Evolutionary conservation across 495 filamentous ascomycete genomes (phyloP).

Genomic region (Hypoxylon fuscum): DNA sequence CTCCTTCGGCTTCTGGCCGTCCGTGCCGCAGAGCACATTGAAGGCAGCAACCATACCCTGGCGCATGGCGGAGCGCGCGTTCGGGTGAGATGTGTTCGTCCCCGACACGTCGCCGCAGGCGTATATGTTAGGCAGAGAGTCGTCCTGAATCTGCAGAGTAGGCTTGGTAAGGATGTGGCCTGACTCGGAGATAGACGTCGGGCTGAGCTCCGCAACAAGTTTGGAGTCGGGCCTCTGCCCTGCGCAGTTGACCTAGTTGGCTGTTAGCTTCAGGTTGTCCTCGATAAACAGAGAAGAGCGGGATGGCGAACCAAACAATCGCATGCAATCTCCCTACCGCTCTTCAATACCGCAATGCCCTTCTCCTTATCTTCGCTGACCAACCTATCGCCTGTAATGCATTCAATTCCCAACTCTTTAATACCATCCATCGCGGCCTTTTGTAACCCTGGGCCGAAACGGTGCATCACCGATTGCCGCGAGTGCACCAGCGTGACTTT

Average conservation of each 20-base stretch:
- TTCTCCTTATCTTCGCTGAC: slow-evolving; percentile 32
- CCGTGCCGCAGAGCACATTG: slow-evolving; percentile 63
- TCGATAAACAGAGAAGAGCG: not conserved
- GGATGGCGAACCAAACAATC: slow-evolving; percentile 49
- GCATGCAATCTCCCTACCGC: slow-evolving; percentile 44
- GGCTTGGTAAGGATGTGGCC: slow-evolving; percentile 62
- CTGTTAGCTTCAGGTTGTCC: slow-evolving; percentile 11
- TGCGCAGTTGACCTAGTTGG: slow-evolving; percentile 57
- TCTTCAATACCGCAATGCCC: slow-evolving; percentile 37
- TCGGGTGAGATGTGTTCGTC: slow-evolving; percentile 62
- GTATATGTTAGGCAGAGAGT: slow-evolving; percentile 61
- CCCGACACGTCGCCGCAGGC: slow-evolving; percentile 70
- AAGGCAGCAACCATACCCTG: slow-evolving; percentile 62
- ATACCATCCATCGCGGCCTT: slow-evolving; percentile 53
- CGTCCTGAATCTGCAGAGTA: slow-evolving; percentile 65
- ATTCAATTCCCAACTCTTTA: slow-evolving; percentile 51
- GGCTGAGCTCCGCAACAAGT: slow-evolving; percentile 53
- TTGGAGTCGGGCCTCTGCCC: slow-evolving; percentile 67
- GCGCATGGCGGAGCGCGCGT: slow-evolving; percentile 59
- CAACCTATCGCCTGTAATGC: slow-evolving; percentile 39
- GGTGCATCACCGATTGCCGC: slow-evolving; percentile 59
- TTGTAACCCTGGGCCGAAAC: slow-evolving; percentile 61
- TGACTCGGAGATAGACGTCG: slow-evolving; percentile 57
- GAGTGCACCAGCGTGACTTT: slow-evolving; percentile 67
- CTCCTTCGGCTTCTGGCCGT: slow-evolving; percentile 34